Base-by-base conservation (phyloP, 139 green algal species). In the Chlorella sorokiniana region DNA sequence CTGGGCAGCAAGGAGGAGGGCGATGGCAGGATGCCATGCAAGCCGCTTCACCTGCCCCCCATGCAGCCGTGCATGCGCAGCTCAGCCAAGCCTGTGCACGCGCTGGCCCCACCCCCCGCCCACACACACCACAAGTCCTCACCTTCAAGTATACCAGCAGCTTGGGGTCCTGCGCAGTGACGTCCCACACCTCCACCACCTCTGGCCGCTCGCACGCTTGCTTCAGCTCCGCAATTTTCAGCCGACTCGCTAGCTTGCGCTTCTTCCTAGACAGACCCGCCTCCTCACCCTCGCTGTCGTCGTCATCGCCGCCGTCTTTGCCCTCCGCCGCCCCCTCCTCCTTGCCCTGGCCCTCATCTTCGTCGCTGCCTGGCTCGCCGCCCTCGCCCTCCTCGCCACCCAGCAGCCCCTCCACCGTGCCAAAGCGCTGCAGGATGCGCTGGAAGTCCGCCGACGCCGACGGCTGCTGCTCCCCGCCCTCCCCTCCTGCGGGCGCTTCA, bases 101-200 rank as follows among this genome's bases (percentile, higher is more conserved):
- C n/a, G n/a, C n/a, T n/a, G n/a, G n/a, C n/a, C n/a, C n/a, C n/a
- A n/a, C n/a, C n/a, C n/a, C n/a, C n/a, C n/a, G n/a, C n/a, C n/a
- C n/a, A n/a, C n/a, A n/a, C n/a, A n/a, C 48, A 65, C 56, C 56
- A 7, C 1, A 31, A n/a, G 27, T 4, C 0, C 73, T 41, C 73
- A 93, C 92, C 92, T 99, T 99, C 42, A 99, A 86, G 73, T 91
- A 96, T 18, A 99, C 97, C 8, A 99, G 90, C 59, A 98, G 87
- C 29, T 90, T 82, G 1, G 97, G 96, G 87, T 99, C 97, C 0
- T 85, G 78, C 10, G 95, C 93, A 1, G 95, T 98, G 1, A 97
- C 91, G 81, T 99, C 97, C 97, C 97, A 99, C 25, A 98, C 91
- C 89, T 99, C 97, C 40, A 99, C 96, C 45, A 99, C 93, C 31